Percentiles rank a stretch among this genome's conserved stretches.
phyloP scores from a whole-genome alignment of 2,329 filamentous ascomycete species.

The Colletotrichum plurivorum region DNA sequence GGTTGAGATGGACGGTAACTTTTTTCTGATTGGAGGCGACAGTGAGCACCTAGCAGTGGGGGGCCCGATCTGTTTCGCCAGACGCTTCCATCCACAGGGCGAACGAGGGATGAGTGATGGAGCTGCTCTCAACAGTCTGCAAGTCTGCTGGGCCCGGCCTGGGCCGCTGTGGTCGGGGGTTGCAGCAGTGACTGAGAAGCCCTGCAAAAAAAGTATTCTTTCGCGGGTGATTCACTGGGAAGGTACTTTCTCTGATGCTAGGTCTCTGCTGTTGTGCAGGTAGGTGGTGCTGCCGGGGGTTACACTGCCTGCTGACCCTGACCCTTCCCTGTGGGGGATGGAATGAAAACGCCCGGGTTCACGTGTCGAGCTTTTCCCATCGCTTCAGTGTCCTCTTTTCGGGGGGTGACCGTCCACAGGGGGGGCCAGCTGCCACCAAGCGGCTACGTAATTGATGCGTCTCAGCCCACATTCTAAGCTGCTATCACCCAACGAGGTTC shows the following conservation, averaged over 20 bases:
- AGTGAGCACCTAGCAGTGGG: constrained; percentile 1
- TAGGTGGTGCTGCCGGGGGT: constrained; percentile 18
- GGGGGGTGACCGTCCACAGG: not conserved
- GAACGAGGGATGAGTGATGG: constrained; percentile 8
- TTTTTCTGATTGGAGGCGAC: constrained; percentile 35
- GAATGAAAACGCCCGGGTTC: constrained; percentile 30
- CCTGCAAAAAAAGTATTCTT: not conserved
- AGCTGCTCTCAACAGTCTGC: constrained; percentile 36
- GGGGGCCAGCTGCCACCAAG: constrained; percentile 34
- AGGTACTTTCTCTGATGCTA: not conserved
- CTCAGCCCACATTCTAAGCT: constrained; percentile 33
- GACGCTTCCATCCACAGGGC: constrained; percentile 21
- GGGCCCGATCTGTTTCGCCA: constrained; percentile 24
- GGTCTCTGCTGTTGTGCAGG: not conserved
- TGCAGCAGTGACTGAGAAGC: not conserved
- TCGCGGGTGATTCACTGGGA: not conserved
- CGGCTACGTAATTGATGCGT: constrained; percentile 31
- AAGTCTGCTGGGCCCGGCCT: constrained; percentile 35
- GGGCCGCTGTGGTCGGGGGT: constrained; percentile 22
- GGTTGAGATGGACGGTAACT: constrained; percentile 35
- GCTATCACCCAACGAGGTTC: constrained; percentile 6
- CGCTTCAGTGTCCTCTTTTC: constrained; percentile 16
- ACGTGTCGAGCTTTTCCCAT: constrained; percentile 30
- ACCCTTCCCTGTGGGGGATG: constrained; percentile 32
- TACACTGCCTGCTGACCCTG: constrained; percentile 39